Evolutionary conservation across 352 stramenopile genomes (phyloP), one percentile per base, ranked within the genome.

Genomic region (Phytophthora multivora): DNA sequence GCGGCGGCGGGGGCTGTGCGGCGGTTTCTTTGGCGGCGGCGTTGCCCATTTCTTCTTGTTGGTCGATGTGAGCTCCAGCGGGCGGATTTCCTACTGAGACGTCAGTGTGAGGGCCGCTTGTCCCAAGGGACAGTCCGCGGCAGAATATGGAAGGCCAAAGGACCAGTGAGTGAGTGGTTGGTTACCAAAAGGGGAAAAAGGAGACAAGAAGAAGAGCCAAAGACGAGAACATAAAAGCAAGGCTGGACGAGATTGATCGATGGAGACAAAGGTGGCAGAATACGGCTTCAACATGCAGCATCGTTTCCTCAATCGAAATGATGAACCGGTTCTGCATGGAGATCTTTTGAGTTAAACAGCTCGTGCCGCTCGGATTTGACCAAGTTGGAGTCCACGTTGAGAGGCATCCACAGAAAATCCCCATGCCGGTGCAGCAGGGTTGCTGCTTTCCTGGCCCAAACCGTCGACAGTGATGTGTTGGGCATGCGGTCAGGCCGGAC

Each of bases 21-120:
- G 33, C 13, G 31, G 59, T 12, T 50, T 63, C 54, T 72, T 77
- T 77, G 41, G 69, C 47, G 51, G 51, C 56, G 40, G 64, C 53
- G 54, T 74, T 74, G 13, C 69, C 69, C 69, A 77, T 75, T 35
- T 36, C 18, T 35, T 36, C 18, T 33, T 47, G 18, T 4, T 5
- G 16, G 13, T n/a, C 5, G 52, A 33, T 45, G 7, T 65, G 31
- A 8, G 59, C 47, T 40, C 28, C 53, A 13, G 51, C 13, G 15
- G 41, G 52, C 35, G 16, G 52, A 69, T 61, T 69, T 58, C 26
- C 21, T 43, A 59, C 51, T 73, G 59, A 46, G 28, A 33, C 28
- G 28, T 33, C 28, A 33, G 28, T 33, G 21, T 4, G 28, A 33
- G 8, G 63, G 57, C 19, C 35, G n/a, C 16, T 13, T 33, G 28